A percentile compares a stretch with the other conserved stretches of the same genome.
These are phyloP conservation scores for Tetrahymena thermophila DNA, from an alignment of 73 alveolate genomes.

Conservation along the genomic window DNA sequence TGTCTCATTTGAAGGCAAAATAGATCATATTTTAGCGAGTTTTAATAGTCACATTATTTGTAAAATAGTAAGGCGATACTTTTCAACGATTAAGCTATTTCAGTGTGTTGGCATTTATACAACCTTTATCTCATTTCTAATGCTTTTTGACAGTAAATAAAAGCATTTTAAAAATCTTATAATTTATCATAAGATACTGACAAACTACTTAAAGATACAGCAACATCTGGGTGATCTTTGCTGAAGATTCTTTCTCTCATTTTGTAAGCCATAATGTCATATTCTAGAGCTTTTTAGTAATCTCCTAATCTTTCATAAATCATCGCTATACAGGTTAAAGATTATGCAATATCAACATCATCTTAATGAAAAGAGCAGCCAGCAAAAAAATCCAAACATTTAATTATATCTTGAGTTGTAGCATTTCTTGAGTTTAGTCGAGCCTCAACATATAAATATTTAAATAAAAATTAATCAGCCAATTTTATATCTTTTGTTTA, in stretches of 20 bases:
- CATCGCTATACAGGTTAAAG: neutral
- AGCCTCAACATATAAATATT: neutral
- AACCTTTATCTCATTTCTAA: neutral
- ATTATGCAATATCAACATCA: neutral
- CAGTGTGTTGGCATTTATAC: neutral
- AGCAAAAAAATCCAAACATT: neutral
- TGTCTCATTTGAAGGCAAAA: neutral
- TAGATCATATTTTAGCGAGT: neutral
- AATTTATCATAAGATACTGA: neutral
- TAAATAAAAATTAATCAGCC: neutral
- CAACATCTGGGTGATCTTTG: neutral
- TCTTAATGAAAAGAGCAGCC: neutral
- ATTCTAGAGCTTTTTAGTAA: neutral
- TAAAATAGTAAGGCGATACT: neutral
- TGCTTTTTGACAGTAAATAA: neutral
- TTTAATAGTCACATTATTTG: neutral
- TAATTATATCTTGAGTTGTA: neutral
- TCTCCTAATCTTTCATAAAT: neutral
- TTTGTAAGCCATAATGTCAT: neutral
- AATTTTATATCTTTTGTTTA: neutral
- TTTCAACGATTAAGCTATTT: neutral
- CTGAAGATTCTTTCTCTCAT: neutral
- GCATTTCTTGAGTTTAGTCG: neutral
- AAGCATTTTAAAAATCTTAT: neutral
- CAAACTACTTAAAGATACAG: neutral